Evolutionary conservation across 768 basidiomycete species (phyloP).

Genomic region (Termitomyces sp.): DNA sequence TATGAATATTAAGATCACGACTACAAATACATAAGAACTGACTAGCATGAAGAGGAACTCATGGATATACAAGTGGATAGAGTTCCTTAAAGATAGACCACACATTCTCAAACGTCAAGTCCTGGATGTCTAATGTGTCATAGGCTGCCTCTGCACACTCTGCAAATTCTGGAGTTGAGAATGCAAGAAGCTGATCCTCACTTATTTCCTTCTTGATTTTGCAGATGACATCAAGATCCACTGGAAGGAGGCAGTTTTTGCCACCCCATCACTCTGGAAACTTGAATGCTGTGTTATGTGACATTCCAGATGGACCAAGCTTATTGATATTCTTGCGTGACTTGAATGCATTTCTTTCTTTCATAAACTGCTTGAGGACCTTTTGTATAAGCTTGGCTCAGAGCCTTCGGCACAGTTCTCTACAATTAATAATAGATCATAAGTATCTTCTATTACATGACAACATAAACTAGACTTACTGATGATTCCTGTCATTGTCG

Average conservation of each 20-base stretch:
- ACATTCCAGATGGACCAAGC: not conserved
- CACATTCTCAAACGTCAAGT: not conserved
- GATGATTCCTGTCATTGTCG: slow-evolving; percentile 17
- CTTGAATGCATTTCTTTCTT: slow-evolving; percentile 17
- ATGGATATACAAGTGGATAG: not conserved
- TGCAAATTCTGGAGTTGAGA: slow-evolving; percentile 17
- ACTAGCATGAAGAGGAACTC: no score
- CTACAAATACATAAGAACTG: not conserved
- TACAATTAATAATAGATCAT: not conserved
- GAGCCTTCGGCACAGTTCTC: no score
- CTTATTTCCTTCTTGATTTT: slow-evolving; percentile 21
- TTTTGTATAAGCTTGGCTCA: no score
- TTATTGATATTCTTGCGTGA: slow-evolving; percentile 9
- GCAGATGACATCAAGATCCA: slow-evolving; percentile 16
- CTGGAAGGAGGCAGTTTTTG: not conserved
- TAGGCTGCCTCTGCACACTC: not conserved
- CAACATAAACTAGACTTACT: slow-evolving; percentile 15
- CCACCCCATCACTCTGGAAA: not conserved
- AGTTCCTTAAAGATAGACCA: not conserved
- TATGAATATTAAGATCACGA: no score
- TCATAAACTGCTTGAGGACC: not conserved
- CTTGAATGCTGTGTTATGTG: not conserved
- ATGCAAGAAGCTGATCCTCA: not conserved
- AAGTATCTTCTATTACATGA: not conserved
- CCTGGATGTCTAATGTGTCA: not conserved